Evolutionary conservation across 73 alveolate species (phyloP), one percentile per base, ranked within the genome.

Genomic region (Paramecium tetraurelia): DNA sequence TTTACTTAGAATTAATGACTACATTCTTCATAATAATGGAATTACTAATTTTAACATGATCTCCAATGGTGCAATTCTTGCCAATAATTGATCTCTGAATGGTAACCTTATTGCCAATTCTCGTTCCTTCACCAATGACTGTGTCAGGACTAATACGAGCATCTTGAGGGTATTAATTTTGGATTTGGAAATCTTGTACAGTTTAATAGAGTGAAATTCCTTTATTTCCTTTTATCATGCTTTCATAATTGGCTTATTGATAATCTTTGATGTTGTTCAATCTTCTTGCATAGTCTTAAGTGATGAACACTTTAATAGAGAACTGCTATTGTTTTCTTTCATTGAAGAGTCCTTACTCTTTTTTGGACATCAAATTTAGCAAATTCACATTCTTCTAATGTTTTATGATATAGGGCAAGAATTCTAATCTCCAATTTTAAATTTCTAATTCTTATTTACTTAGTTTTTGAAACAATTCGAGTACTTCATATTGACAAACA

Each of bases 31-130:
- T 58, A 22, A 89, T 89, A 12, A 89, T 89, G 9, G 92, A 89
- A 50, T 89, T 89, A 44, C 85, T 46, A 43, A 89, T 89, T 72
- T 89, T 89, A 7, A 89, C 94, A 70, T 83, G 58, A 24, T 89
- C 92, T 1, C 92, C 94, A 24, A 89, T 89, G 12, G 71, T 89
- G 59, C 94, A 89, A 20, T 89, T 24, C 9, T 46, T 77, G 6
- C 94, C 94, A 69, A 89, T 89, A 11, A 89, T 71, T 0, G 94
- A 89, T 71, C 87, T 89, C 43, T 38, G 31, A 8, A 89, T 71
- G 5, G 53, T 50, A 1, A 43, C 75, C 14, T 89, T 89, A 14
- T 63, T 38, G 2, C 94, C 94, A 4, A 89, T 71, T n/a, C 77
- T 33, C 1, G 92, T 44, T 29, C 75, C 84, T 50, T 89, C 90